A percentile compares a stretch with the other conserved stretches of the same genome.
Evolutionary conservation across 352 stramenopile species (phyloP).

Genomic region (Phytophthora meadii): DNA sequence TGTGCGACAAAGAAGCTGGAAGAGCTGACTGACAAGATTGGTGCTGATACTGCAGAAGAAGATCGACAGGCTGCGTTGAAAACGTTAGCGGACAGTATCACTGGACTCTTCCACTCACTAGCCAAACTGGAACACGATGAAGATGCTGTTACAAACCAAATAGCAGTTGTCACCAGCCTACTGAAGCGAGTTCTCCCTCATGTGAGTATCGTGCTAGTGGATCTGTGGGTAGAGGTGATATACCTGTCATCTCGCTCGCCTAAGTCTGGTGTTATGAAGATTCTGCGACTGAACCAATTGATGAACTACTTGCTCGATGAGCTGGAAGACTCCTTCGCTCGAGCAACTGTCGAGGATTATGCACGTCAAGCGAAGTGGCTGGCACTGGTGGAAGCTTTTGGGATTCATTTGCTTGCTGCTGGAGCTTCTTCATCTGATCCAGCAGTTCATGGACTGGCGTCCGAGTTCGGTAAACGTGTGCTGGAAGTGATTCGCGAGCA

Average conservation of each 20-base stretch:
- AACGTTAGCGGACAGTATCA: slow-evolving; percentile 61
- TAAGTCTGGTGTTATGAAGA: slow-evolving; percentile 24
- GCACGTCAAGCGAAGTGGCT: slow-evolving; percentile 82
- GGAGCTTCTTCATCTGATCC: slow-evolving; percentile 12
- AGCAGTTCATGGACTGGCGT: slow-evolving; percentile 20
- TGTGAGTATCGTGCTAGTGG: slow-evolving; percentile 62
- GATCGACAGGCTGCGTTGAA: slow-evolving; percentile 67
- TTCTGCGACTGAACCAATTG: slow-evolving; percentile 28
- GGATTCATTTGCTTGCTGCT: slow-evolving; percentile 52
- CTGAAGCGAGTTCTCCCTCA: slow-evolving; percentile 57
- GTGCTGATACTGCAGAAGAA: slow-evolving; percentile 51
- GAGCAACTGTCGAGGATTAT: slow-evolving; percentile 69
- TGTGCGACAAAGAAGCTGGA: slow-evolving; percentile 32
- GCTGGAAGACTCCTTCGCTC: slow-evolving; percentile 64
- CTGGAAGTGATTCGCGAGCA: slow-evolving; percentile 55
- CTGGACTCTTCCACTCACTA: slow-evolving; percentile 52
- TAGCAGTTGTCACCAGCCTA: slow-evolving; percentile 38
- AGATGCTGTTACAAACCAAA: slow-evolving; percentile 13
- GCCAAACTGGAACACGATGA: slow-evolving; percentile 41
- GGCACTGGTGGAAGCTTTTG: slow-evolving; percentile 56
- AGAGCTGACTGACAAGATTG: slow-evolving; percentile 49
- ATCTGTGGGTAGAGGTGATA: slow-evolving; percentile 66
- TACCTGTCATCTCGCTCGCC: slow-evolving; percentile 55
- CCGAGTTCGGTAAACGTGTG: slow-evolving; percentile 36
- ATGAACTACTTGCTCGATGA: slow-evolving; percentile 50